Conservation (phyloP, 176 grass and related monocot species). For the Themeda triandra region DNA sequence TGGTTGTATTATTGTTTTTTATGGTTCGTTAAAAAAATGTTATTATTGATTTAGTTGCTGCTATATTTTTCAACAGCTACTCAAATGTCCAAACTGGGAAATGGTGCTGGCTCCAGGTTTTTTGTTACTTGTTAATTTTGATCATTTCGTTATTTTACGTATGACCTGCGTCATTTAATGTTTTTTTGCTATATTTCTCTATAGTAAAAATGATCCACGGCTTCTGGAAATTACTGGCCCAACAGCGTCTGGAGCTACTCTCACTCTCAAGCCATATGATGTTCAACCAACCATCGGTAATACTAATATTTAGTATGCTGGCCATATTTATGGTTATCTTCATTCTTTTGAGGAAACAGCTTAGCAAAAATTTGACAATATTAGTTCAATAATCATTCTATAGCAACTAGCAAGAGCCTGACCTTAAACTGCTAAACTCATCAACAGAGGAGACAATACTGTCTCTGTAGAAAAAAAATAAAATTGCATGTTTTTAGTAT, state of each 20-base stretch:
- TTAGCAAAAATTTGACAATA: background rate
- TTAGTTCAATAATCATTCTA: background rate
- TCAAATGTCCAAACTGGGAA: background rate
- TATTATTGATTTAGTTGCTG: background rate
- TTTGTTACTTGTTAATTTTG: background rate
- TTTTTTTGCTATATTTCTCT: background rate
- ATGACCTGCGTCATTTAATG: background rate
- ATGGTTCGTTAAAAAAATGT: background rate
- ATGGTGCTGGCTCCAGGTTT: constrained; percentile 19
- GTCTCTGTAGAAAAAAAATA: background rate
- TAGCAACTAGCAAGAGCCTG: background rate
- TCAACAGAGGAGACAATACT: background rate
- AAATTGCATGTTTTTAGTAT: background rate
- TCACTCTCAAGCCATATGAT: constrained; percentile 33
- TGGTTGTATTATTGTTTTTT: too few species aligned
- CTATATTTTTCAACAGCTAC: background rate
- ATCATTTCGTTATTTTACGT: background rate
- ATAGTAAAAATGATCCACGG: constrained; percentile 13
- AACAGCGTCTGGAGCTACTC: background rate
- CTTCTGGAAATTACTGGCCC: background rate
- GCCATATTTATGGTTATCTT: background rate
- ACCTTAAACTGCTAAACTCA: background rate
- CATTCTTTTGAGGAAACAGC: background rate
- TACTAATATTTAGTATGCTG: background rate
- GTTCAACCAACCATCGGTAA: constrained; percentile 25